Evolutionary conservation across 345 rosid species (phyloP), one percentile per base, ranked within the genome.

Genomic region (Sonneratia caseolaris): DNA sequence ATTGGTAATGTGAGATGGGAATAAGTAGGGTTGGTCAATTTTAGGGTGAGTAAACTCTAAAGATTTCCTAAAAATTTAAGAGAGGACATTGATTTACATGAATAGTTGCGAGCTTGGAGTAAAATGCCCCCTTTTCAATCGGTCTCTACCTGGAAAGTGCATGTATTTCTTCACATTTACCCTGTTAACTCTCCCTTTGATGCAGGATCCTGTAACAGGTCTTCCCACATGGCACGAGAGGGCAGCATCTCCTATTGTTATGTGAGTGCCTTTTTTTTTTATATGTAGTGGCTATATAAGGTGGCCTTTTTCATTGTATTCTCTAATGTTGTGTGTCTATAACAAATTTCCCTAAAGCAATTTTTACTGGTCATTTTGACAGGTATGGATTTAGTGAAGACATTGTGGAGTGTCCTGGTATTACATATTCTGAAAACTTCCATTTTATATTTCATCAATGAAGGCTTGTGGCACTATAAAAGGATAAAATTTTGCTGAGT

Each of bases 301-400:
- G 32, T 21, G 5, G 10, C 38, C 22, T n/a, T 9, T 19, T 2
- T 27, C 6, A 24, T 13, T 62, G 37, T 35, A 3, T 62, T 62
- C 37, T 62, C 66, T 62, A 35, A 15, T 24, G 9, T 72, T 14
- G 37, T 74, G 47, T 75, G 65, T 66, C 14, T 66, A 22, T 35
- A 32, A 55, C 15, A 7, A n/a, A 12, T 15, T 45, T 6, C 36
- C 32, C 7, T 68, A 14, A 55, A 40, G 22, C 37, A 22, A 12
- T 0, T 5, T 37, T 13, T 53, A 45, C 57, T 77, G 24, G 55
- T 75, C 76, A 35, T 81, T 79, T 36, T 72, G 72, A 75, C 89
- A 93, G 97, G 87, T 93, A 91, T 79, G 96, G 98, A 13, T 93
- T 93, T 76, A 93, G 93, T 92, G 85, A 86, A 83, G 91, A 91